Conservation (phyloP, 345 rosid genomes). For the Euphorbia pulcherrima region DNA sequence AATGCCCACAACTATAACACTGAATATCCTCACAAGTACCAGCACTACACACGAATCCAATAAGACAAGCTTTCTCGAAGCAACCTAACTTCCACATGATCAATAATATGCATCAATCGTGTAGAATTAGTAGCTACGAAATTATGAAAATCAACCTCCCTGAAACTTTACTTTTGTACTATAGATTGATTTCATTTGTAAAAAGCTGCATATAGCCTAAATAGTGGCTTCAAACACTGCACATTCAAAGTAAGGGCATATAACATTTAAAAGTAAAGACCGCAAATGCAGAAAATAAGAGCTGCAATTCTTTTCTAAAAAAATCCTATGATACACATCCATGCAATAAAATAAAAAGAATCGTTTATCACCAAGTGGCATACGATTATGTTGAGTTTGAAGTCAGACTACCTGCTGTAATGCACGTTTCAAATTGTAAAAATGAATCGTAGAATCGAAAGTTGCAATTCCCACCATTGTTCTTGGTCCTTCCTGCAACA, state of each 20-base stretch:
- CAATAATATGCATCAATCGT: not conserved
- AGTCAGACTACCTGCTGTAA: conserved; percentile 48
- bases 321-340: not conserved
- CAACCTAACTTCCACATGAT: not conserved
- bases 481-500: conserved; percentile 90
- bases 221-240: not conserved
- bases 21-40: not conserved
- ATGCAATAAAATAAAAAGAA: not conserved
- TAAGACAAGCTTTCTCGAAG: not conserved
- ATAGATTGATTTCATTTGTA: not conserved
- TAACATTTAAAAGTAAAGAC: conserved; percentile 1
- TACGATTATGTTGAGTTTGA: not conserved
- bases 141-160: not conserved
- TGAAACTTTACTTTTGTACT: not conserved
- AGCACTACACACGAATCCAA: not conserved
- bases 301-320: not conserved
- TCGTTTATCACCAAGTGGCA: not conserved
- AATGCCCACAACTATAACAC: not conserved
- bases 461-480: conserved; percentile 98
- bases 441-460: conserved; percentile 90
- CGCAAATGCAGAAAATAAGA: not conserved
- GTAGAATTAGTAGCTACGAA: not conserved
- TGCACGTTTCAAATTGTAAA: conserved; percentile 93
- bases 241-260: not conserved
- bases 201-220: not conserved